Conservation (phyloP, 495 filamentous ascomycete species). For the Neurospora sp. region DNA sequence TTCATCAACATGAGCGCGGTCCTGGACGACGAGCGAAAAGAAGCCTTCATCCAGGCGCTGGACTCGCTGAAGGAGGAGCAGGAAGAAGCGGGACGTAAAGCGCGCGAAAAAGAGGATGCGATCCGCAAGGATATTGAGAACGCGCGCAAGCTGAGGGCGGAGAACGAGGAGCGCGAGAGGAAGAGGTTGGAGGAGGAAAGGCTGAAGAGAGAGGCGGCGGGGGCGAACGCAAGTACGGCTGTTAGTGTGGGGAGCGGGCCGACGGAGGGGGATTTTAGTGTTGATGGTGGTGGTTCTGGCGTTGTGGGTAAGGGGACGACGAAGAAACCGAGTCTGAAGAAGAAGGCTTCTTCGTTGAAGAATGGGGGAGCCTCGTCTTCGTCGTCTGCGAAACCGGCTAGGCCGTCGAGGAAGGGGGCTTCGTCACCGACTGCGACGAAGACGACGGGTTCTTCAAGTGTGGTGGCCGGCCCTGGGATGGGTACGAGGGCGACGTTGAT, state of each 20-base stretch:
- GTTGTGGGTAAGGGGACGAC: not conserved
- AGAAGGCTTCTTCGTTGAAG: not conserved
- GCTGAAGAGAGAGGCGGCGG: slow-evolving; percentile 22
- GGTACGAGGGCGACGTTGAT: slow-evolving; percentile 40
- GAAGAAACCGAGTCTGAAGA: not conserved
- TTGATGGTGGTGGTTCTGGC: not conserved
- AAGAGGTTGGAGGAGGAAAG: slow-evolving; percentile 36
- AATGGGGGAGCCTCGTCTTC: not conserved
- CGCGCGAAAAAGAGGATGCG: slow-evolving; percentile 52
- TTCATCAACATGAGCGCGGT: slow-evolving; percentile 78
- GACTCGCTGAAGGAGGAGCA: slow-evolving; percentile 68
- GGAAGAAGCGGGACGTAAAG: slow-evolving; percentile 49
- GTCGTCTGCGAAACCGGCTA: slow-evolving; percentile 33
- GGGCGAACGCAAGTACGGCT: slow-evolving; percentile 10
- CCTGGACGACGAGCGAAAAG: slow-evolving; percentile 84
- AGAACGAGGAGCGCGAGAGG: slow-evolving; percentile 45
- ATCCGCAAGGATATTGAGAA: slow-evolving; percentile 53
- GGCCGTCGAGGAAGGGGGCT: slow-evolving; percentile 32
- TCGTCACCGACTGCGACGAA: slow-evolving; percentile 15
- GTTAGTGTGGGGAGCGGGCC: not conserved
- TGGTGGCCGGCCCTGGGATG: slow-evolving; percentile 27
- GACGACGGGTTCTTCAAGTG: slow-evolving; percentile 22
- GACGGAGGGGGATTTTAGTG: slow-evolving; percentile 4
- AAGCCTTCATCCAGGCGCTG: slow-evolving; percentile 66
- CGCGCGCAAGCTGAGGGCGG: slow-evolving; percentile 34